Evolutionary conservation across 345 rosid genomes (phyloP).

Genomic region (Psidium guajava): DNA sequence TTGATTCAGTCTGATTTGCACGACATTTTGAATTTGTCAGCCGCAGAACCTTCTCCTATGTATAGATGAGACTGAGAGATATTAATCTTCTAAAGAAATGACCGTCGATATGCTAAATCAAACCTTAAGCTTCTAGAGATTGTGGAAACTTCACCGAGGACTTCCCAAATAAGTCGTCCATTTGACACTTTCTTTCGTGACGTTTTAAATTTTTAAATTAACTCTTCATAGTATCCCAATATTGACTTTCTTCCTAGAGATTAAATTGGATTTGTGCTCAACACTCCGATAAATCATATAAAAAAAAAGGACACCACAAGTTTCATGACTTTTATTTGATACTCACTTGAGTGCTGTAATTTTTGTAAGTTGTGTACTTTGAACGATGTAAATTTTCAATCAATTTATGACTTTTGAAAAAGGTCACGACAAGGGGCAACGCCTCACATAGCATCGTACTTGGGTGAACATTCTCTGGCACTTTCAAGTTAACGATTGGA

Average conservation of each 20-base stretch:
- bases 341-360: not conserved
- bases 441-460: too few relatives aligned
- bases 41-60: not conserved
- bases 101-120: too few relatives aligned
- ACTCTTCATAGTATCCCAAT: not conserved
- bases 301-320: rapidly evolving
- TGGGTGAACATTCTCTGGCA: too few relatives aligned
- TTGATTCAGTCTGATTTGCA: not conserved
- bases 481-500: too few relatives aligned
- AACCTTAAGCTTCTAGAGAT: not conserved
- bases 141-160: not conserved
- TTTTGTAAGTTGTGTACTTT: not conserved
- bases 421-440: too few relatives aligned
- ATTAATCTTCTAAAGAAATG: not conserved
- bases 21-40: not conserved
- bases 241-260: not conserved
- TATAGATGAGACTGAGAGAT: not conserved
- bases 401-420: not conserved
- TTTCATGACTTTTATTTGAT: rapidly evolving
- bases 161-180: not conserved
- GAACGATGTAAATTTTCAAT: not conserved
- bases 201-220: not conserved
- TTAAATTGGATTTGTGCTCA: not conserved
- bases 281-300: rapidly evolving
- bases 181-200: not conserved